Evolutionary conservation across 768 basidiomycete genomes (phyloP), one percentile per base, ranked within the genome.

Genomic region (Gloeophyllum trabeum): DNA sequence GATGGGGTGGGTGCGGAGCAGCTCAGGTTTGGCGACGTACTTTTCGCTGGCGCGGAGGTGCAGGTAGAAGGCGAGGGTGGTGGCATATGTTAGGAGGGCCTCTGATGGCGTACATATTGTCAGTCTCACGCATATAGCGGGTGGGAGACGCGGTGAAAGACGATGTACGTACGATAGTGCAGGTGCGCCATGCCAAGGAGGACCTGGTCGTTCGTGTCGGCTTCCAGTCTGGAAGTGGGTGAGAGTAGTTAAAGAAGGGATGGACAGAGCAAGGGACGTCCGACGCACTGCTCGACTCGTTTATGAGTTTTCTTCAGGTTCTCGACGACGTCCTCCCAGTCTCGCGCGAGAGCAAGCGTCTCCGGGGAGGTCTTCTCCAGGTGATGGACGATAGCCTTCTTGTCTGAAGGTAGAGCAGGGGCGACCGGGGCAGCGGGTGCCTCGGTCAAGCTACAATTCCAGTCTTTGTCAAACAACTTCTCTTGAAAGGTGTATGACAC

Each of bases 11-110:
- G 67, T 61, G 54, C 73, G 76, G 43, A 89, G 70, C 28, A 73
- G 70, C 45, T 75, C 70, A 6, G 75, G 82, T 25, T 67, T 71
- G 42, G 69, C 66, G 5, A 73, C 66, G 55, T 79, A 78, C 60
- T 82, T 75, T 46, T 74, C 67, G 30, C 71, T 72, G 19, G 84
- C 68, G 14, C 86, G 77, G n/a, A 98, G 69, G 58, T 92, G 79
- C 30, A 98, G 65, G 63, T 94, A 97, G 64, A 92, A 97, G 1
- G 92, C 86, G 35, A 98, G 79, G 2, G 79, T 81, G 1, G 91
- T 87, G 16, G 87, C 72, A 55, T 98, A 98, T 6, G 92, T 89
- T 26, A 96, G 64, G 2, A 94, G 67, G 1, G 91, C 75, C 69
- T 98, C 93, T 97, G 58, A 22, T 47, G 41, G 14, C 19, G 45